A percentile compares a stretch with the other conserved stretches of the same genome.
Evolutionary conservation across 164 flowering plant species (phyloP).

Genomic region (Macadamia integrifolia): DNA sequence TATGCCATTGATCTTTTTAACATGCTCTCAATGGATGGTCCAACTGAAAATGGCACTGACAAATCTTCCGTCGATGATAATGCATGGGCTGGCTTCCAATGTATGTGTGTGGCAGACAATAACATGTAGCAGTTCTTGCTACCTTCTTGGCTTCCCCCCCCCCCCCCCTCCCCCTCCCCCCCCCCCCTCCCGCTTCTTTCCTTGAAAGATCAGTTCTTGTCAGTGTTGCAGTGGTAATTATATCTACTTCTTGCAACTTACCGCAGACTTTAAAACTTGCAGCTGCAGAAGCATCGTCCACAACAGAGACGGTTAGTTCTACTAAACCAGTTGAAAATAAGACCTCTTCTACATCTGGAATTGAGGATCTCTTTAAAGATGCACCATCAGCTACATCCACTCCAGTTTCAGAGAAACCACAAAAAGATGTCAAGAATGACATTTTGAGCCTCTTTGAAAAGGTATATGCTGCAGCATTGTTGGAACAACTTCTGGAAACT

Average conservation of each 20-base stretch:
- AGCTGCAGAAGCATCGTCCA: conserved; percentile 64
- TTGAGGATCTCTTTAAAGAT: conserved; percentile 73
- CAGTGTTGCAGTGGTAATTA: neutral
- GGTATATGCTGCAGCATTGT: conserved; percentile 31
- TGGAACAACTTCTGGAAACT: neutral
- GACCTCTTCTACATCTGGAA: conserved; percentile 41
- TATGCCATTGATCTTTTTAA: conserved; percentile 83
- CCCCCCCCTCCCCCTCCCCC: neutral
- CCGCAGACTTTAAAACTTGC: conserved; percentile 21
- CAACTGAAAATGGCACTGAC: conserved; percentile 55
- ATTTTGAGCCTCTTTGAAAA: conserved; percentile 97
- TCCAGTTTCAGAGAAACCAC: conserved; percentile 36
- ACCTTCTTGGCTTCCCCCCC: neutral
- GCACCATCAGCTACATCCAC: conserved; percentile 34
- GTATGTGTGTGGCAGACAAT: conserved; percentile 33
- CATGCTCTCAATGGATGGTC: conserved; percentile 79
- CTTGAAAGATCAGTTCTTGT: neutral
- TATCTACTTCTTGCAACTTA: conserved; percentile 5
- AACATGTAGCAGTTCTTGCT: neutral
- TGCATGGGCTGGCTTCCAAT: conserved; percentile 91
- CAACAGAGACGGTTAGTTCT: conserved; percentile 38
- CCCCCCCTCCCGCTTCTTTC: neutral
- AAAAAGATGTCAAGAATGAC: conserved; percentile 81
- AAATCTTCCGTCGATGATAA: conserved; percentile 53
- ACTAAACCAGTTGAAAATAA: conserved; percentile 39